Base-by-base conservation (phyloP, 495 filamentous ascomycete species). In the Penicilliopsis zonata region DNA sequence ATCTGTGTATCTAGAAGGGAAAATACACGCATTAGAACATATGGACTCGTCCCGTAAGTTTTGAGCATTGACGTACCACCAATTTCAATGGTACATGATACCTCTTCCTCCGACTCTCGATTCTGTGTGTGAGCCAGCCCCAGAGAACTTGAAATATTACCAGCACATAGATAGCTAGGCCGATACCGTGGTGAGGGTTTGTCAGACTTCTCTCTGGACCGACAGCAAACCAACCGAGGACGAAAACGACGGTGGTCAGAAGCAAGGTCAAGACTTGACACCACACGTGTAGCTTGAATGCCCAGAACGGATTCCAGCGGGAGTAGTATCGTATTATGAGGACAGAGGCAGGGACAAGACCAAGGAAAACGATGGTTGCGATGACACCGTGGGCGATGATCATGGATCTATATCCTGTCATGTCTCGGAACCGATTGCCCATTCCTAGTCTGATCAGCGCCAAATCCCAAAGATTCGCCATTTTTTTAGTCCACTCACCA, bases 131-230 rank as follows among this genome's bases (percentile, higher is more conserved):
- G 22, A 82, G 63, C 41, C 72, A 72, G 12, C 92, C 92, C 41
- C 79, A 80, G 13, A 95, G 39, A 5, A 77, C 68, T 47, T 95
- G 92, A 14, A 86, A 69, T 17, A 93, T 50, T 12, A 95, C 70
- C 42, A 90, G 57, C 18, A 83, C 78, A 54, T 90, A 96, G 35
- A 98, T 76, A 22, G 86, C 80, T 19, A 93, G 59, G 14, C 90
- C 90, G 46, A 96, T 95, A 35, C 86, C 86, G 59, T 86, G 82
- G 61, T 98, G 90, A 2, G 90, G 90, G 52, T 98, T 98, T 28
- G 82, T 82, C 42, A 95, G 64, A 46, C 75, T 85, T 38, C 87
- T 69, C 29, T 59, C 50, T 1, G 79, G 72, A 6, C 84, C 83
- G 14, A 90, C 79, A 21, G 88, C 83, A 48, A 85, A 70, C 52